Conservation (phyloP, 2,329 filamentous ascomycete genomes). For the Juglanconis sp. region DNA sequence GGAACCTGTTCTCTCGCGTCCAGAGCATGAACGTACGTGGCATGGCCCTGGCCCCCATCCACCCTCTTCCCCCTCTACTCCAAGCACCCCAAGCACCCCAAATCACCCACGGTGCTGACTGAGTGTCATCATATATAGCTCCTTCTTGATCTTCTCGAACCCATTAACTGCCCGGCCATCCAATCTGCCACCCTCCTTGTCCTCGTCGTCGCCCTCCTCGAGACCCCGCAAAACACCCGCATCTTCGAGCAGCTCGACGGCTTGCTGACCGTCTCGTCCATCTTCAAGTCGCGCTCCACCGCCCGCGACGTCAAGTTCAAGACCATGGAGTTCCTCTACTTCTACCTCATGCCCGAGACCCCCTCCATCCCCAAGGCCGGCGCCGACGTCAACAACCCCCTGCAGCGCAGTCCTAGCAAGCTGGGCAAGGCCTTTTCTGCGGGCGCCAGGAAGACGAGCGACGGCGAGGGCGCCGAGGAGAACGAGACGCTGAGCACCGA, state of each 20-base stretch:
- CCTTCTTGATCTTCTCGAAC: slow-evolving; percentile 89
- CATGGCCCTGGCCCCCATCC: neutral
- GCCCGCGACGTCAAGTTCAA: slow-evolving; percentile 89
- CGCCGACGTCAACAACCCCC: slow-evolving; percentile 41
- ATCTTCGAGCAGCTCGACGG: slow-evolving; percentile 91
- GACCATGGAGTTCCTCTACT: slow-evolving; percentile 96
- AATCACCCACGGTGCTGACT: neutral
- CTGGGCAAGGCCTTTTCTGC: slow-evolving; percentile 52
- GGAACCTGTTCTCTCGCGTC: slow-evolving; percentile 81
- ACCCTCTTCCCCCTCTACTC: neutral
- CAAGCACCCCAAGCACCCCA: slow-evolving; percentile 26
- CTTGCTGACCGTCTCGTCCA: slow-evolving; percentile 82
- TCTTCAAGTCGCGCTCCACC: slow-evolving; percentile 87
- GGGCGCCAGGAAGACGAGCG: slow-evolving; percentile 28
- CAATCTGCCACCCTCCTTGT: slow-evolving; percentile 88
- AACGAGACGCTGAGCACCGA: slow-evolving; percentile 62
- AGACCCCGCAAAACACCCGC: slow-evolving; percentile 81
- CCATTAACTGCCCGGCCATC: slow-evolving; percentile 85
- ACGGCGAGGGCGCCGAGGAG: slow-evolving; percentile 32
- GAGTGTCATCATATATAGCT: slow-evolving; percentile 42
- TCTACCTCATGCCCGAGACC: slow-evolving; percentile 94
- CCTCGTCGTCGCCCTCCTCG: slow-evolving; percentile 83
- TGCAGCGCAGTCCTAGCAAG: slow-evolving; percentile 58
- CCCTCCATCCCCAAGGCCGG: slow-evolving; percentile 53
- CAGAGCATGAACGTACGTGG: slow-evolving; percentile 83